Evolutionary conservation across 2,329 filamentous ascomycete genomes (phyloP).

Genomic region (Huntiella abstrusa): DNA sequence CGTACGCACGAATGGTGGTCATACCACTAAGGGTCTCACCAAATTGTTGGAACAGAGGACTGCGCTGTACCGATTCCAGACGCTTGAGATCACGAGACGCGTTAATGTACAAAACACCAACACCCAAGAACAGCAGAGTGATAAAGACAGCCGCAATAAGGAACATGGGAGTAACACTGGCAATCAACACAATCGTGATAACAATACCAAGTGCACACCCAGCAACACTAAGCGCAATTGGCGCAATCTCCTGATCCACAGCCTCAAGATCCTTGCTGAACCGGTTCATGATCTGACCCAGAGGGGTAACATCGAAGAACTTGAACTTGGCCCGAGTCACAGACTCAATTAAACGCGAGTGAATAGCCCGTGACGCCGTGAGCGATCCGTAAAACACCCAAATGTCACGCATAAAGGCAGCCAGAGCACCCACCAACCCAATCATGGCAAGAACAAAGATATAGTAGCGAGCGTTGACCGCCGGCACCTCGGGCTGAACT

Average conservation of each 20-base stretch:
- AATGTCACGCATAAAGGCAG: slow-evolving; percentile 65
- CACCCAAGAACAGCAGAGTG: slow-evolving; percentile 58
- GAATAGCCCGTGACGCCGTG: slow-evolving; percentile 68
- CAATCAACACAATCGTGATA: slow-evolving; percentile 76
- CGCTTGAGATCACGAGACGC: slow-evolving; percentile 92
- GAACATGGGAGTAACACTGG: slow-evolving; percentile 76
- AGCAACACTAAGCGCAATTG: slow-evolving; percentile 63
- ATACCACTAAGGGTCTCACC: slow-evolving; percentile 89
- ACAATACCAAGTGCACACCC: slow-evolving; percentile 47
- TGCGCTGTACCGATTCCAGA: slow-evolving; percentile 82
- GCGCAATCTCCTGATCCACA: slow-evolving; percentile 87
- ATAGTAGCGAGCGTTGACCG: slow-evolving; percentile 71
- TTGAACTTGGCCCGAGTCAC: slow-evolving; percentile 85
- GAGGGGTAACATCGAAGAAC: slow-evolving; percentile 91
- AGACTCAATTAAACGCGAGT: slow-evolving; percentile 56
- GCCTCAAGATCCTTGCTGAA: slow-evolving; percentile 96
- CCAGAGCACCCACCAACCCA: slow-evolving; percentile 55
- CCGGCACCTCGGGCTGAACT: slow-evolving; percentile 13
- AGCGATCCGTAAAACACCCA: slow-evolving; percentile 88
- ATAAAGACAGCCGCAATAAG: slow-evolving; percentile 76
- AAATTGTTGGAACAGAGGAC: slow-evolving; percentile 93
- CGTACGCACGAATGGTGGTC: slow-evolving; percentile 91
- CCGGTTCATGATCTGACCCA: slow-evolving; percentile 93
- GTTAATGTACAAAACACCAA: slow-evolving; percentile 75
- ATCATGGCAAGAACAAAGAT: slow-evolving; percentile 66